These are phyloP conservation scores for Podaxis carcinomalis DNA, from an alignment of 768 basidiomycete genomes.

Conservation along the genomic window DNA sequence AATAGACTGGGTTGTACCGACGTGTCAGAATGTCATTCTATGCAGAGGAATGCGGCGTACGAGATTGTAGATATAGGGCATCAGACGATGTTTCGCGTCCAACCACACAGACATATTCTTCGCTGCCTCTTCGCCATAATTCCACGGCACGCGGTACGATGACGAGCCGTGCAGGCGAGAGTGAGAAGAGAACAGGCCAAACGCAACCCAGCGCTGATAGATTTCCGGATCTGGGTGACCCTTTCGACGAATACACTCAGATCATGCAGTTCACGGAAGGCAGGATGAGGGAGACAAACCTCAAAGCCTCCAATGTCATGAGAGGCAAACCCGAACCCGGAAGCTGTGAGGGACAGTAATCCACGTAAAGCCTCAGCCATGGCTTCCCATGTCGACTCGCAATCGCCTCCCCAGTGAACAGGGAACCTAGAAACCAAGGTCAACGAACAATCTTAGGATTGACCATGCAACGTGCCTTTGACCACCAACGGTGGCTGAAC, in stretches of 20 bases:
- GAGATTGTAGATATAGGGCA: constrained; percentile 67
- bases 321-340: constrained; percentile 69
- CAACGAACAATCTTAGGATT: neutral
- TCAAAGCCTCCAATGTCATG: constrained; percentile 81
- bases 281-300: constrained; percentile 23
- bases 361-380: constrained; percentile 76
- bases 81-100: constrained; percentile 62
- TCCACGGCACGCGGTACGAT: constrained; percentile 77
- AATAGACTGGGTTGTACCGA: constrained; percentile 35
- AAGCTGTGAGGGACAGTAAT: constrained; percentile 56
- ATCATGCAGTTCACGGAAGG: neutral
- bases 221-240: constrained; percentile 65
- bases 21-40: too few species aligned
- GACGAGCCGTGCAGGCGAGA: constrained; percentile 69
- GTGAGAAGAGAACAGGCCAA: constrained; percentile 73
- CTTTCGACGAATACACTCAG: constrained; percentile 22
- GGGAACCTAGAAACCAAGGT: constrained; percentile 26
- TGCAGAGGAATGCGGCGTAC: constrained; percentile 25
- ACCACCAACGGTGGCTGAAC: constrained; percentile 64
- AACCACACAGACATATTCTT: constrained; percentile 58
- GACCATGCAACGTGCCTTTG: constrained; percentile 40
- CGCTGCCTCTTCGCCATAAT: constrained; percentile 68
- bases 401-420: constrained; percentile 70
- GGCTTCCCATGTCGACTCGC: constrained; percentile 72
- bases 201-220: constrained; percentile 74